A percentile compares a stretch with the other conserved stretches of the same genome.
phyloP scores from a whole-genome alignment of 2,329 filamentous ascomycete species.

The Pezicula neosporulosa region DNA sequence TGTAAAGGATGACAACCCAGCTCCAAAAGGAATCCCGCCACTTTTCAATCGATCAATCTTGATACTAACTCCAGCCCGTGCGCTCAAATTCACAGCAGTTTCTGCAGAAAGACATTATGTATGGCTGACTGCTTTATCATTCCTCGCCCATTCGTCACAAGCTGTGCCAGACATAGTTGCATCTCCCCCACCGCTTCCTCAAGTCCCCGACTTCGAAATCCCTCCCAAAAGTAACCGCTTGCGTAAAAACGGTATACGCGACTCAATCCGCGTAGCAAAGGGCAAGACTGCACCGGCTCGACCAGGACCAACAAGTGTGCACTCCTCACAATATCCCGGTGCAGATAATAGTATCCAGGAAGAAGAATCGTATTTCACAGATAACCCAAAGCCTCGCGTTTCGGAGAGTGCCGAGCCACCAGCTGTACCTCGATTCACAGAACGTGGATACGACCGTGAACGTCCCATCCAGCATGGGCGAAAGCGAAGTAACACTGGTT shows the following conservation, averaged over 20 bases:
- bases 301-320: conserved; percentile 33
- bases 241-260: conserved; percentile 58
- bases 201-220: conserved; percentile 45
- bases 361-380: conserved; percentile 19
- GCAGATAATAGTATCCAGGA: conserved; percentile 16
- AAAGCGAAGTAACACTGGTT: conserved; percentile 86
- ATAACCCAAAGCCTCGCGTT: conserved; percentile 10
- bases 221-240: conserved; percentile 27
- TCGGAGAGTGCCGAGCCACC: conserved; percentile 62
- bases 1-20: conserved; percentile 87
- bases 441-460: conserved; percentile 36
- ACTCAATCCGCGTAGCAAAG: conserved; percentile 89
- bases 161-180: conserved; percentile 71
- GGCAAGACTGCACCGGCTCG: conserved; percentile 42
- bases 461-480: conserved; percentile 59
- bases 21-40: conserved; percentile 64
- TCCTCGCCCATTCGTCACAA: conserved; percentile 86
- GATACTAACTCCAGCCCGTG: conserved; percentile 88
- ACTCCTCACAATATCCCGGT: conserved; percentile 20
- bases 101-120: conserved; percentile 85
- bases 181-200: conserved; percentile 50
- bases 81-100: conserved; percentile 88
- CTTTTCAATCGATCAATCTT: conserved; percentile 92
- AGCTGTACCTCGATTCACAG: conserved; percentile 65
- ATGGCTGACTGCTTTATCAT: conserved; percentile 92